phyloP scores from a whole-genome alignment of 2,329 filamentous ascomycete genomes.

The Stachybotrys chlorohalonatus region DNA sequence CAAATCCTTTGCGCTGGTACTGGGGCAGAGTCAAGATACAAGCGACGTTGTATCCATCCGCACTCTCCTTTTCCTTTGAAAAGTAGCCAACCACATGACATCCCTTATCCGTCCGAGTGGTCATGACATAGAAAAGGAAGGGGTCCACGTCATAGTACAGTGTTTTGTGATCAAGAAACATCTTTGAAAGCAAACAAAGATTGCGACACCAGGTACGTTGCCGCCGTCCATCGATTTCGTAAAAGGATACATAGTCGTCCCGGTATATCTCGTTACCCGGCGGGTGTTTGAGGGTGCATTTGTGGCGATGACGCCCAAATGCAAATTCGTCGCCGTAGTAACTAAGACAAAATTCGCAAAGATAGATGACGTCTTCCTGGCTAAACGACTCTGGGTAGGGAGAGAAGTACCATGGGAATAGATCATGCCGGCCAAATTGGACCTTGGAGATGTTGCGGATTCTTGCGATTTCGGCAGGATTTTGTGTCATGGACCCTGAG shows the following conservation, averaged over 20 bases:
- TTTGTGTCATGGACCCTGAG: slow-evolving; percentile 96
- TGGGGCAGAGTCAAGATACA: slow-evolving; percentile 96
- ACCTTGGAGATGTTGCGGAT: slow-evolving; percentile 92
- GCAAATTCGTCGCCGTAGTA: slow-evolving; percentile 81
- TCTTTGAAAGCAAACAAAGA: slow-evolving; percentile 85
- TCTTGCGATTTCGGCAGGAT: slow-evolving; percentile 90
- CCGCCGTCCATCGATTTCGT: slow-evolving; percentile 90
- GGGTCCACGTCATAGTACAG: slow-evolving; percentile 99
- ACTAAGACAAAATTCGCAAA: slow-evolving; percentile 93
- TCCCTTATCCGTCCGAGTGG: slow-evolving; percentile 75
- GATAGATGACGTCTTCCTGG: slow-evolving; percentile 83
- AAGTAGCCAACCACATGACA: slow-evolving; percentile 99
- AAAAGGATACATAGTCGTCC: slow-evolving; percentile 88
- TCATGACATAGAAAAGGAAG: slow-evolving; percentile 98
- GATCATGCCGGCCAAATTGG: slow-evolving; percentile 84
- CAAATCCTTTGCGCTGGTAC: slow-evolving; percentile 91
- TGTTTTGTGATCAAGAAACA: slow-evolving; percentile 96
- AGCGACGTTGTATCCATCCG: slow-evolving; percentile 94
- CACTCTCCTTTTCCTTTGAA: slow-evolving; percentile 95
- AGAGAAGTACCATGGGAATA: slow-evolving; percentile 98
- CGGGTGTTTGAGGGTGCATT: slow-evolving; percentile 86
- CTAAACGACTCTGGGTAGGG: slow-evolving; percentile 88
- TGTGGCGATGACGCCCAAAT: slow-evolving; percentile 76
- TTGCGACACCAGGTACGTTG: slow-evolving; percentile 97
- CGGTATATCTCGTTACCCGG: slow-evolving; percentile 98